Evolutionary conservation across 768 basidiomycete species (phyloP).

Genomic region (Leccinum incarnatum): DNA sequence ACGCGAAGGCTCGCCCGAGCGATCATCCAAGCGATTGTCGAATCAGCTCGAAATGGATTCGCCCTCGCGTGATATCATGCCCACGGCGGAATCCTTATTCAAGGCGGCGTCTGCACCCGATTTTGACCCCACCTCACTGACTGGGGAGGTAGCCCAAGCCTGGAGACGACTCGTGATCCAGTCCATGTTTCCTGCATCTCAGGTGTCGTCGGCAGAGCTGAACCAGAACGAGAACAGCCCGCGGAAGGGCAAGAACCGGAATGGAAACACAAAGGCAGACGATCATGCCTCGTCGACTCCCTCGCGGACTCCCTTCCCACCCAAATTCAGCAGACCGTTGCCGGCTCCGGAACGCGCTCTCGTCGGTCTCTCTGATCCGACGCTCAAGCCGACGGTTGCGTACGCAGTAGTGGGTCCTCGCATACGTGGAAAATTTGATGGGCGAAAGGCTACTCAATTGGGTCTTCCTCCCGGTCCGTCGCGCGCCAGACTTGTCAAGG

Average conservation of each 20-base stretch:
- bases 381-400: conserved; percentile 39
- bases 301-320: conserved; percentile 15
- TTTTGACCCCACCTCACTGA: conserved; percentile 35
- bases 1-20: conserved; percentile 38
- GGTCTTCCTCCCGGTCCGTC: conserved; percentile 60
- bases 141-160: conserved; percentile 46
- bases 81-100: conserved; percentile 12
- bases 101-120: conserved; percentile 21
- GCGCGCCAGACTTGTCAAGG: conserved; percentile 60
- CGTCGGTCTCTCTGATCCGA: conserved; percentile 15
- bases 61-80: background rate
- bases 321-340: conserved; percentile 16
- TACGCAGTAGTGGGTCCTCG: conserved; percentile 54
- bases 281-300: background rate
- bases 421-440: conserved; percentile 71
- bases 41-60: background rate
- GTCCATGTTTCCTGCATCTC: conserved; percentile 60
- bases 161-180: conserved; percentile 53
- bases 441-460: conserved; percentile 55
- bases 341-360: conserved; percentile 22
- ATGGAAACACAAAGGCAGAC: background rate
- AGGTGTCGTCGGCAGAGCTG: conserved; percentile 5
- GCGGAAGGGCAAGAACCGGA: conserved; percentile 11
- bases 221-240: conserved; percentile 13
- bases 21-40: conserved; percentile 35